Percentiles rank a stretch among this genome's conserved stretches.
phyloP scores from a whole-genome alignment of 805 yeast genomes.

The Teunomyces panamensis region DNA sequence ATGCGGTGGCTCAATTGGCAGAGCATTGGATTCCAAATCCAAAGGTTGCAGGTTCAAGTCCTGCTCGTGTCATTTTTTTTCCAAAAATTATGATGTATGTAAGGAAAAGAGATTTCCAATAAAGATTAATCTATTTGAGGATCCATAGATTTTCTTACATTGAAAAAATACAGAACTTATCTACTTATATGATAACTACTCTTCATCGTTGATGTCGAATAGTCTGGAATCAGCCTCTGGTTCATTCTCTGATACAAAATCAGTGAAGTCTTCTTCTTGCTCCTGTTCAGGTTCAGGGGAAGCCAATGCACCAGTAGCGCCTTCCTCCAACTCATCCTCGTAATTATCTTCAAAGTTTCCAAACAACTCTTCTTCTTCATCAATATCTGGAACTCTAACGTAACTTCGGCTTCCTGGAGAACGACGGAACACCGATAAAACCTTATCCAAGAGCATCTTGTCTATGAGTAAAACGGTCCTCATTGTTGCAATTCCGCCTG shows the following conservation, averaged over 20 bases:
- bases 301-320: slow-evolving; percentile 17
- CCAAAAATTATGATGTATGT: neutral
- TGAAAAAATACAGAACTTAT: neutral
- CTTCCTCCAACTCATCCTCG: slow-evolving; percentile 37
- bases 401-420: slow-evolving; percentile 39
- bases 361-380: slow-evolving; percentile 40
- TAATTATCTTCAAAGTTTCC: slow-evolving; percentile 39
- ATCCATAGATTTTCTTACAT: neutral
- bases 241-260: slow-evolving; percentile 4
- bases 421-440: slow-evolving; percentile 32
- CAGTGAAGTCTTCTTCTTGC: slow-evolving; percentile 11
- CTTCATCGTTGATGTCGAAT: slow-evolving; percentile 27
- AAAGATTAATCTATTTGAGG: too few relatives aligned
- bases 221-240: slow-evolving; percentile 21
- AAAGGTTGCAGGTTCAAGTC: slow-evolving; percentile 22
- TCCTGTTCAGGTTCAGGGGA: slow-evolving; percentile 19
- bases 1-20: slow-evolving; percentile 24
- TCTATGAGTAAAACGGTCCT: slow-evolving; percentile 35
- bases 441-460: slow-evolving; percentile 28
- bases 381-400: slow-evolving; percentile 39
- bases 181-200: neutral
- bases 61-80: slow-evolving; percentile 19
- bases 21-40: slow-evolving; percentile 20
- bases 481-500: slow-evolving; percentile 35
- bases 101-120: too few relatives aligned